These are phyloP conservation scores for Salix suchowensis DNA, from an alignment of 345 rosid genomes.

Conservation along the genomic window DNA sequence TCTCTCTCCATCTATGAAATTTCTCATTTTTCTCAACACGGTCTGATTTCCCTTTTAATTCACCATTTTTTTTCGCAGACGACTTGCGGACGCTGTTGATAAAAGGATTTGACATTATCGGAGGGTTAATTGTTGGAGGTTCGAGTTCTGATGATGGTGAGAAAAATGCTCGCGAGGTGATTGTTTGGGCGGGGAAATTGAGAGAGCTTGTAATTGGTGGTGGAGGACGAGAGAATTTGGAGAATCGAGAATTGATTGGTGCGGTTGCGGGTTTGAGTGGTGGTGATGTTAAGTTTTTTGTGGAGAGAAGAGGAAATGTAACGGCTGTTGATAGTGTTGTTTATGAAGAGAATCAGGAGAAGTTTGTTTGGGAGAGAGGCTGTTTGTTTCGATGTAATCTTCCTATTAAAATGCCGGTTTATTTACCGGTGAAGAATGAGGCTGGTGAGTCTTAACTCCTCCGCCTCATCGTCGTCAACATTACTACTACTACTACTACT, in stretches of 20 bases:
- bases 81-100: conserved; percentile 56
- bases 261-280: conserved; percentile 49
- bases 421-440: conserved; percentile 42
- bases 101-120: conserved; percentile 72
- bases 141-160: conserved; percentile 38
- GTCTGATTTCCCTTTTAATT: not conserved
- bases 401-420: conserved; percentile 62
- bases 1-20: not conserved
- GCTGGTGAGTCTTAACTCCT: conserved; percentile 39
- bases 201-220: conserved; percentile 37
- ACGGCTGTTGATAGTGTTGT: conserved; percentile 45
- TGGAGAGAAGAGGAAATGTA: conserved; percentile 26
- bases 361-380: conserved; percentile 73
- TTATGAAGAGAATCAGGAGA: conserved; percentile 56
- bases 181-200: conserved; percentile 49
- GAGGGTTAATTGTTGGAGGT: conserved; percentile 47
- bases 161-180: conserved; percentile 46
- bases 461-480: too few species aligned
- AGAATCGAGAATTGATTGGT: conserved; percentile 43
- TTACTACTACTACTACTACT: not conserved
- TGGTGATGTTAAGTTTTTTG: conserved; percentile 48
- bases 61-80: conserved; percentile 39
- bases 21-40: not conserved
- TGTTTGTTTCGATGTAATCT: conserved; percentile 79
- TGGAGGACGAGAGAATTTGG: conserved; percentile 27